Evolutionary conservation across 2,329 filamentous ascomycete species (phyloP).

Genomic region (Epichloe elymi): DNA sequence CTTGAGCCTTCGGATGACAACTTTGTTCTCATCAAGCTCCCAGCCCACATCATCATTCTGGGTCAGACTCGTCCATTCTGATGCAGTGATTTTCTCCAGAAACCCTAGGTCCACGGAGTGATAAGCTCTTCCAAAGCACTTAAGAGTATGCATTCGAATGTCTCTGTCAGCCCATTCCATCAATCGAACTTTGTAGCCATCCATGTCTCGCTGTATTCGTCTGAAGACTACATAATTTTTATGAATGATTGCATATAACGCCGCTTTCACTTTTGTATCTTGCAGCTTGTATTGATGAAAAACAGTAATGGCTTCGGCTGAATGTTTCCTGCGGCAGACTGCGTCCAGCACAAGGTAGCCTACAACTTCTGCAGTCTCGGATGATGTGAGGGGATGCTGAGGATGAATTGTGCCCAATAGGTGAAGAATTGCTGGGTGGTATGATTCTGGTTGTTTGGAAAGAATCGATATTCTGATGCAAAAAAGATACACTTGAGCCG

Average conservation of each 20-base stretch:
- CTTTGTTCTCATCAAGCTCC: constrained; percentile 58
- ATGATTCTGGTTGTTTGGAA: constrained; percentile 71
- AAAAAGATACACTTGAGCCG: constrained; percentile 76
- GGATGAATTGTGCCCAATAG: constrained; percentile 61
- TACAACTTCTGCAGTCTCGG: constrained; percentile 67
- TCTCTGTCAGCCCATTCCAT: constrained; percentile 69
- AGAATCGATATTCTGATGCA: constrained; percentile 75
- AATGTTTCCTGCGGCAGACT: constrained; percentile 67
- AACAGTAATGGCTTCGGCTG: constrained; percentile 59
- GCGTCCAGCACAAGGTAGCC: constrained; percentile 77
- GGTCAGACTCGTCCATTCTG: constrained; percentile 59
- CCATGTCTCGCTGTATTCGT: constrained; percentile 55
- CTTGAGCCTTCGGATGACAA: constrained; percentile 57
- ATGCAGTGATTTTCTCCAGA: constrained; percentile 55
- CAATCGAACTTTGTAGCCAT: constrained; percentile 66
- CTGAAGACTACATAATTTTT: constrained; percentile 78
- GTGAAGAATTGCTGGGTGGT: constrained; percentile 74
- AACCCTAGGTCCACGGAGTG: constrained; percentile 55
- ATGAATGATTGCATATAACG: constrained; percentile 57
- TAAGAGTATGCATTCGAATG: constrained; percentile 65
- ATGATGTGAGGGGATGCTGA: constrained; percentile 50
- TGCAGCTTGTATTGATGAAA: constrained; percentile 46
- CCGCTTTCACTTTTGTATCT: constrained; percentile 54
- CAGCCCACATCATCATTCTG: constrained; percentile 67
- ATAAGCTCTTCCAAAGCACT: constrained; percentile 77